phyloP scores from a whole-genome alignment of 2,329 filamentous ascomycete genomes.

The Endothia cerciana region DNA sequence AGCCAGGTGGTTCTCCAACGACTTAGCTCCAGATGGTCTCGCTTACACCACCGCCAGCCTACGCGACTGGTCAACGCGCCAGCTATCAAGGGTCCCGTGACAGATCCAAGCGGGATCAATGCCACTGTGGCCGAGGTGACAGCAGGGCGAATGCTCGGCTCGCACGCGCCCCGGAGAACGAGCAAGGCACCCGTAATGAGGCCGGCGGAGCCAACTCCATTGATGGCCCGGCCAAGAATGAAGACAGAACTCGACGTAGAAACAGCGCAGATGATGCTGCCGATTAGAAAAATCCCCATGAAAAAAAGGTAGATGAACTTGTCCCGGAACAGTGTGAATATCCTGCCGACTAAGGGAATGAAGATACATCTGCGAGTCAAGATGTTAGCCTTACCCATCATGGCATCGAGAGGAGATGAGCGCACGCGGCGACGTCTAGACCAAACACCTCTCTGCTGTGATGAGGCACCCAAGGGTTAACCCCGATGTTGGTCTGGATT shows the following conservation, averaged over 20 bases:
- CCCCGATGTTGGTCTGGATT: slow-evolving; percentile 36
- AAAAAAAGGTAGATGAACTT: background rate
- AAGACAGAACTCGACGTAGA: slow-evolving; percentile 1
- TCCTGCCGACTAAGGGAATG: background rate
- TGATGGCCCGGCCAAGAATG: background rate
- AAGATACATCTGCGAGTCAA: background rate
- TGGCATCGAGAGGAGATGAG: background rate
- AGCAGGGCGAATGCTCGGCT: background rate
- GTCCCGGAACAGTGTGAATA: background rate
- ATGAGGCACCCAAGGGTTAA: slow-evolving; percentile 41
- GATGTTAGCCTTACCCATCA: background rate
- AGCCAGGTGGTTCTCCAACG: background rate
- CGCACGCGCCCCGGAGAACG: background rate
- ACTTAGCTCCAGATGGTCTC: background rate
- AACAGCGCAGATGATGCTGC: background rate
- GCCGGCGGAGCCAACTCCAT: background rate
- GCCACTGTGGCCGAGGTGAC: background rate
- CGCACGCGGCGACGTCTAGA: slow-evolving; percentile 36
- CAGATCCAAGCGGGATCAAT: background rate
- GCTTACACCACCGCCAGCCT: slow-evolving; percentile 1
- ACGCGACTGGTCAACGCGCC: background rate
- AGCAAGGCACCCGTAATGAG: background rate
- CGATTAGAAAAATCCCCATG: background rate
- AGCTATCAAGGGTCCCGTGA: background rate
- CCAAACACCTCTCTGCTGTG: slow-evolving; percentile 40